Conservation (phyloP, 352 stramenopile species). For the Stephanocyclus meneghinianus region DNA sequence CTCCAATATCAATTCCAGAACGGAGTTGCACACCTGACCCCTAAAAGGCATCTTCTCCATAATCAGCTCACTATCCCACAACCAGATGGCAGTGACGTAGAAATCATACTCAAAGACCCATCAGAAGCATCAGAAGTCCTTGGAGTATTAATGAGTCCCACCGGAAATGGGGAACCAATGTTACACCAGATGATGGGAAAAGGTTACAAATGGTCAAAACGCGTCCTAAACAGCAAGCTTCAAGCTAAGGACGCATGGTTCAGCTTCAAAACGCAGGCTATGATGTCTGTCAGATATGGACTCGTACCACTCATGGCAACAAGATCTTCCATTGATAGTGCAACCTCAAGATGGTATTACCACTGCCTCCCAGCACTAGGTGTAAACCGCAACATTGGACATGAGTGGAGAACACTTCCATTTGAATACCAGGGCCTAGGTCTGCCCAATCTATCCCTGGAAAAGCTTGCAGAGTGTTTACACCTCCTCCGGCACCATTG, state of each 20-base stretch:
- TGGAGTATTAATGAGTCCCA: too few relatives aligned
- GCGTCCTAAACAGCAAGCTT: too few relatives aligned
- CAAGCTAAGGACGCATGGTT: too few relatives aligned
- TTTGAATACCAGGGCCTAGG: constrained; percentile 17
- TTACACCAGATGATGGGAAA: too few relatives aligned
- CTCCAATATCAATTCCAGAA: neutral
- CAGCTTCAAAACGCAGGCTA: too few relatives aligned
- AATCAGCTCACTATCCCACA: neutral
- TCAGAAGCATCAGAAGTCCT: too few relatives aligned
- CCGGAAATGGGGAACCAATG: too few relatives aligned
- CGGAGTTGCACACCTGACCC: too few relatives aligned
- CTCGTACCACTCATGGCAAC: neutral
- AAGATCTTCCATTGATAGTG: neutral
- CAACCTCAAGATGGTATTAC: neutral
- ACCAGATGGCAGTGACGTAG: too few relatives aligned
- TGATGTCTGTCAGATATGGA: neutral
- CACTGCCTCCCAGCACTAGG: neutral
- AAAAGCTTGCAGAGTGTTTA: constrained; percentile 1
- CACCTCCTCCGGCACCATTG: neutral
- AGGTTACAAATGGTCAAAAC: too few relatives aligned
- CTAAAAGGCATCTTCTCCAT: neutral
- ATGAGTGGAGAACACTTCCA: neutral
- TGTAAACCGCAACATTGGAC: constrained; percentile 17
- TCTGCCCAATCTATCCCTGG: constrained; percentile 11
- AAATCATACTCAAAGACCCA: too few relatives aligned